A percentile compares a stretch with the other conserved stretches of the same genome.
phyloP scores from a whole-genome alignment of 345 rosid species.

The Eucalyptus marginata region DNA sequence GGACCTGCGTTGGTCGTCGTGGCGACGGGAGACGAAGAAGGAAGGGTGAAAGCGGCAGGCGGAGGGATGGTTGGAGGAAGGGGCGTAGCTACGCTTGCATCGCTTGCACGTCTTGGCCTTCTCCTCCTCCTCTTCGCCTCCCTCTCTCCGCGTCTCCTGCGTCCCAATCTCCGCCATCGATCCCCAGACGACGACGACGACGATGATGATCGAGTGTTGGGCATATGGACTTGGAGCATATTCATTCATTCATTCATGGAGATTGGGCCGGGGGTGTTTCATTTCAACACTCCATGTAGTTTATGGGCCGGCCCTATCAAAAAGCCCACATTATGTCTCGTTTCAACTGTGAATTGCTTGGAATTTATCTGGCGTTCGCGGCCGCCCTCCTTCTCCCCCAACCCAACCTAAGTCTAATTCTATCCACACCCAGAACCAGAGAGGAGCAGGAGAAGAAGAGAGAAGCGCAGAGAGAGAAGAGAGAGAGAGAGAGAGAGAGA shows the following conservation, averaged over 20 bases:
- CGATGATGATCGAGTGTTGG: background rate
- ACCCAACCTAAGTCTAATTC: background rate
- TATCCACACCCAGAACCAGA: background rate
- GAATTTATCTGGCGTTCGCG: background rate
- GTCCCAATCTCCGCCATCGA: background rate
- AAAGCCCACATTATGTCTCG: background rate
- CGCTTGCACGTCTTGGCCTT: slow-evolving; percentile 52
- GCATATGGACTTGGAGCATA: background rate
- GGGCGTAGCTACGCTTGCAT: slow-evolving; percentile 44
- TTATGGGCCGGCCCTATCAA: background rate
- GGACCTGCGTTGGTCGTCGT: slow-evolving; percentile 92
- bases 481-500: background rate
- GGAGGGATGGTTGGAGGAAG: slow-evolving; percentile 43
- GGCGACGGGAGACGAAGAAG: slow-evolving; percentile 89
- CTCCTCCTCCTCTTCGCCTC: background rate
- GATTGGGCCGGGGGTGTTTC: background rate
- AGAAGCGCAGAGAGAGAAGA: background rate
- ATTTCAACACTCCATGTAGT: background rate
- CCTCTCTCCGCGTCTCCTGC: background rate
- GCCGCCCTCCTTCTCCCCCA: background rate
- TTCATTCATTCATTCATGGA: background rate
- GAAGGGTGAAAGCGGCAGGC: slow-evolving; percentile 87
- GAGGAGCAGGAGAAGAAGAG: background rate
- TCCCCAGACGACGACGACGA: background rate
- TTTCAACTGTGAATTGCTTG: background rate